Evolutionary conservation across 2,329 filamentous ascomycete species (phyloP), one percentile per base, ranked within the genome.

Genomic region (Xylaria arbuscula): DNA sequence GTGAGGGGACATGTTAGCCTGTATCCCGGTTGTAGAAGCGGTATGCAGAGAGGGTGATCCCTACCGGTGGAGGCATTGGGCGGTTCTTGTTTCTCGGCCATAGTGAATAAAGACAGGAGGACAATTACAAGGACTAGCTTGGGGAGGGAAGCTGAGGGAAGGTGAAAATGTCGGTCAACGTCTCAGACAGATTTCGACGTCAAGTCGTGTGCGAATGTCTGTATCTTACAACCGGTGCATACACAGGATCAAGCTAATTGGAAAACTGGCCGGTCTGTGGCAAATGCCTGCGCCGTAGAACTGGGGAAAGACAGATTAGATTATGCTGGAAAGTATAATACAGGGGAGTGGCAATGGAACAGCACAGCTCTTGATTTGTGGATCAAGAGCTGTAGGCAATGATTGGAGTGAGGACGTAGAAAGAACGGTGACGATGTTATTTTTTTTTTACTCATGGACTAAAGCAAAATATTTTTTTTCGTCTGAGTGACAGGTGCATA

Each of bases 71-170:
- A 40, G 42, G 67, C 50, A 51, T 67, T 36, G 50, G 72, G 45
- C 15, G 68, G 59, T 64, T 78, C 76, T 72, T 75, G 73, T 50
- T 77, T 76, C 65, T 77, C 75, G 58, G 76, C 67, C 77, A 79
- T 79, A 36, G 59, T 75, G 70, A 55, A 62, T 64, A 72, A 53
- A 57, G 38, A 22, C 55, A 15, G 22, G 15, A 57, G 51, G 57
- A 42, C 55, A 62, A 68, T 57, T 53, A 48, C 22, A 66, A 69
- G 60, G 66, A 66, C 50, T 55, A 71, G 56, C 54, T 66, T 24
- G 48, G 8, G 42, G 28, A 36, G 48, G 34, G 58, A 66, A 70
- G 71, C 40, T 17, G 28, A 28, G 28, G 5, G 28, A 28, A 28
- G 28, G 53, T 55, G 13, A 69, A 67, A 51, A 66, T 66, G 36